phyloP scores from a whole-genome alignment of 352 stramenopile genomes.

The Globisporangium paroecandrum region DNA sequence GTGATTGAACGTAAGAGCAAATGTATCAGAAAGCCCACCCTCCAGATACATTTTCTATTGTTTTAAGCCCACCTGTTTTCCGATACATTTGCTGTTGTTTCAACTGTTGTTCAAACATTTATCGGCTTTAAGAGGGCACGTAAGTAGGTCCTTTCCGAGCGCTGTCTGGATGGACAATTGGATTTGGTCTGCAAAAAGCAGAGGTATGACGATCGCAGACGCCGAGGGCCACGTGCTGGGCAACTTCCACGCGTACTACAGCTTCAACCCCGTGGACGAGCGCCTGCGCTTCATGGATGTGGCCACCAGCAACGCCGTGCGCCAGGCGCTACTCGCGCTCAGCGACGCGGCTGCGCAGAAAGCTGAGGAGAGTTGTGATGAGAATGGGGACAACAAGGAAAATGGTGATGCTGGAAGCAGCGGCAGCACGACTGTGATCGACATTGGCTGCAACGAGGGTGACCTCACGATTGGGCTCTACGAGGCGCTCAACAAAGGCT shows the following conservation, averaged over 20 bases:
- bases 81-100: too few relatives aligned
- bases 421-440: conserved; percentile 40
- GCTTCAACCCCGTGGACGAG: conserved; percentile 75
- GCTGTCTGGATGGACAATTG: neutral
- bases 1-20: too few relatives aligned
- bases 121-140: too few relatives aligned
- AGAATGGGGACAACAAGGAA: conserved; percentile 8
- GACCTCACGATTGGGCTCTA: conserved; percentile 74
- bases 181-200: neutral
- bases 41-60: too few relatives aligned
- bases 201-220: conserved; percentile 27
- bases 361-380: neutral
- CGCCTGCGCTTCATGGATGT: conserved; percentile 71
- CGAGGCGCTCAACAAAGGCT: conserved; percentile 41
- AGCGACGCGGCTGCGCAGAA: conserved; percentile 1
- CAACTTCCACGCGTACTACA: conserved; percentile 87
- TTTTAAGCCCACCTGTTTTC: too few relatives aligned
- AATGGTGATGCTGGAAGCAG: conserved; percentile 17
- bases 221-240: conserved; percentile 70
- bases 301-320: conserved; percentile 36
- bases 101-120: too few relatives aligned
- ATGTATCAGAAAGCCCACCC: too few relatives aligned
- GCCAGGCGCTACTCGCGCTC: conserved; percentile 32
- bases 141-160: neutral
- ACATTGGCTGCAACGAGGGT: conserved; percentile 84